Evolutionary conservation across 1,284 basidiomycete species (phyloP), one percentile per base, ranked within the genome.

Genomic region (Ganoderma boninense): DNA sequence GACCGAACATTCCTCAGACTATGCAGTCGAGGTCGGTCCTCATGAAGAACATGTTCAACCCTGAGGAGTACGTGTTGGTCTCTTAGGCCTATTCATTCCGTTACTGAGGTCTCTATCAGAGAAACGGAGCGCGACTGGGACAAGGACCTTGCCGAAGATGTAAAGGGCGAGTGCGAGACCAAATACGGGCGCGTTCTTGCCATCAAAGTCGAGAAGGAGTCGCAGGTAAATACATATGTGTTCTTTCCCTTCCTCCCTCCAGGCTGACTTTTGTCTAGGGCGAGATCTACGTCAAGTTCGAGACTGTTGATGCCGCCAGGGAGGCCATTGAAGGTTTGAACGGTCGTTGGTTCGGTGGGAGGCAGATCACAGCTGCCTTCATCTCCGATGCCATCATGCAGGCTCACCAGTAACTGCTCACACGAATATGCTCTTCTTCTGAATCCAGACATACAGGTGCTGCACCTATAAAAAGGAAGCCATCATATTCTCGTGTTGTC

Each of bases 81-180:
- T 63, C 32, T 59, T 44, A 23, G 0, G 18, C 11, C 56, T 40
- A 14, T 18, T 10, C 14, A 18, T 20, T 5, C 10, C 4, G 14
- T 56, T 54, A 43, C 56, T 72, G 64, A 26, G 11, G 63, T 63
- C 29, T 67, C 26, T 68, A 40, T 43, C 77, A 96, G 95, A 81
- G 98, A 99, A 87, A 97, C 95, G 26, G 97, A 97, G 74, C 89
- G 88, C 42, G 95, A 98, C 77, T 99, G 97, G 98, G 96, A 99
- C 80, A 93, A 90, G 71, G 98, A 99, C 67, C 92, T 99, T 44
- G 95, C 92, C 65, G 97, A 98, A 42, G 97, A 99, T 79, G 95
- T 99, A 79, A 97, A 96, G 83, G 90, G 89, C 69, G 98, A 99
- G 86, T 95, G 96, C 75, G 92, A 97, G 82, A 84, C 84, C 72